phyloP scores from a whole-genome alignment of 108 stramenopile genomes.

The Cyclostephanos tholiformis region DNA sequence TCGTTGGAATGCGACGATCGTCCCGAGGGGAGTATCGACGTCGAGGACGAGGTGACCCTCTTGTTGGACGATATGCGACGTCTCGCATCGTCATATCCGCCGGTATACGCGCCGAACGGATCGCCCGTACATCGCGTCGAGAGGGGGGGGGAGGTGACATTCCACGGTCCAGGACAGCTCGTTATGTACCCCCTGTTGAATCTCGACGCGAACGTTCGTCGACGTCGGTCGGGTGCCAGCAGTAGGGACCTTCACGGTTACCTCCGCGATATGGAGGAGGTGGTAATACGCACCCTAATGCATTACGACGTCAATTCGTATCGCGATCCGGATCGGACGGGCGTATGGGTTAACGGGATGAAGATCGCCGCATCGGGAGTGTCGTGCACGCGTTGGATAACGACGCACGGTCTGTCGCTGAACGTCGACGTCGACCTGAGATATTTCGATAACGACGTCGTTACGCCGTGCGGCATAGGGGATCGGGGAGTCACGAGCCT shows the following conservation, averaged over 20 bases:
- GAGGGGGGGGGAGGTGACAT: constrained; percentile 98
- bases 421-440: background rate
- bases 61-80: background rate
- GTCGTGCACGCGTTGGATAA: background rate
- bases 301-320: background rate
- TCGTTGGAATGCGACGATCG: too few relatives aligned
- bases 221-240: too few relatives aligned
- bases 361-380: background rate
- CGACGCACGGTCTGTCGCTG: background rate
- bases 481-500: background rate
- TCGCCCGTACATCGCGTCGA: constrained; percentile 88
- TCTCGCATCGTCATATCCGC: constrained; percentile 15
- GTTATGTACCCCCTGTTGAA: constrained; percentile 95
- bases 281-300: constrained; percentile 73
- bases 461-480: background rate
- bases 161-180: constrained; percentile 97
- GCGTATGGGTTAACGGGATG: background rate
- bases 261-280: constrained; percentile 89
- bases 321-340: background rate
- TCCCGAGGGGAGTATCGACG: background rate
- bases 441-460: background rate
- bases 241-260: constrained; percentile 96
- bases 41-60: constrained; percentile 15
- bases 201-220: constrained; percentile 55
- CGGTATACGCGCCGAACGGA: constrained; percentile 74